Base-by-base conservation (phyloP, 2,329 filamentous ascomycete species). In the Aspergillus neoniger region DNA sequence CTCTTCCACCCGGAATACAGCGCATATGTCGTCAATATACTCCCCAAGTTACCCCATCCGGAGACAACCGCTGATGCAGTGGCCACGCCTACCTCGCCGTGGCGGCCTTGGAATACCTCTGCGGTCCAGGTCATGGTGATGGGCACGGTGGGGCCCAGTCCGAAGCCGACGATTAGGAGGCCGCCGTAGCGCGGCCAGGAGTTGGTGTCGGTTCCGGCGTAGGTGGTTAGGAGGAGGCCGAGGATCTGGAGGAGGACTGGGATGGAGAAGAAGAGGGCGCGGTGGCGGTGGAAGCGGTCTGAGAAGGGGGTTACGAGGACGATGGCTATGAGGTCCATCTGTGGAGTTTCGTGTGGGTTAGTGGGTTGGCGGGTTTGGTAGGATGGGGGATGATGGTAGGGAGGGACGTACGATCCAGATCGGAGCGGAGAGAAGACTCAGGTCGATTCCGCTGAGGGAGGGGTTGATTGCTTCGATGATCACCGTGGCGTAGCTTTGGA, bases 91-190 rank as follows among this genome's bases (percentile, higher is more conserved):
- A 96, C 91, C 76, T 96, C 92, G 50, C 92, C 91, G 71, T 96
- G 92, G 12, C 92, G 89, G 32, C 85, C 85, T 78, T 96, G 92
- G 81, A 96, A 96, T 71, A 96, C 89, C 77, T 96, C 91, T 64
- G 88, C 91, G 32, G 91, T 92, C 92, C 92, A 96, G 38, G 92
- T 89, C 92, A 96, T 96, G 75, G 91, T 94, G 70, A 94, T 94
- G 10, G 92, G 92, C 1, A 96, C 92, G 0, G 92, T 96, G 3
- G 92, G 92, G 1, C 92, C 92, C 2, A 96, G 87, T 0, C 92
- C 92, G 70, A 96, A 96, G 4, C 92, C 92, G 38, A 96, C 89
- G 78, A 96, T 88, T 54, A 96, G 80, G n/a, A 96, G 85, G 4
- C 92, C 92, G 51, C 90, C 91, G 72, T 96, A 96, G 44, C 92